phyloP scores from a whole-genome alignment of 495 filamentous ascomycete genomes.

The Tuber melanosporum region DNA sequence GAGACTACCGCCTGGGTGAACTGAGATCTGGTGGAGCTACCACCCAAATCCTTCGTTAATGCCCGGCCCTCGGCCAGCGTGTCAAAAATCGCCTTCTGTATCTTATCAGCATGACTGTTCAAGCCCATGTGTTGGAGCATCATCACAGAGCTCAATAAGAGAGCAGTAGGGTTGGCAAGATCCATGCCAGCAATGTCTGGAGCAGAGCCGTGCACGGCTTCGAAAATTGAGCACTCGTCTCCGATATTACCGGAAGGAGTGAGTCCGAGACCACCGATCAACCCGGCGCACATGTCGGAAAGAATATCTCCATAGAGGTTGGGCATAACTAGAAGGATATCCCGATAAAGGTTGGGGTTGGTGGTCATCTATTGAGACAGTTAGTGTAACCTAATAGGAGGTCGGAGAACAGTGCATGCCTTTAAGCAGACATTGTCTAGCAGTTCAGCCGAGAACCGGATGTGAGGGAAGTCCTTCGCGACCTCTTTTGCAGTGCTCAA shows the following conservation, averaged over 20 bases:
- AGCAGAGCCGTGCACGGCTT: constrained; percentile 96
- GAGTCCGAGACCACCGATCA: constrained; percentile 94
- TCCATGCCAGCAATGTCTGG: constrained; percentile 96
- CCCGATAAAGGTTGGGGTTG: constrained; percentile 76
- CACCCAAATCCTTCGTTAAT: constrained; percentile 90
- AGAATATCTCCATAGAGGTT: constrained; percentile 99
- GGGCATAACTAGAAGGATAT: constrained; percentile 99
- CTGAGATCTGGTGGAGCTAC: constrained; percentile 85
- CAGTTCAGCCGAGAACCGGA: constrained; percentile 93
- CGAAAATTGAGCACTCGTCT: constrained; percentile 98
- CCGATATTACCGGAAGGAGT: constrained; percentile 98
- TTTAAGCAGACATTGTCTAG: constrained; percentile 98
- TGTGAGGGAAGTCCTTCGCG: constrained; percentile 84
- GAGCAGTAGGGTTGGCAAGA: constrained; percentile 89
- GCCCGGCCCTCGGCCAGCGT: constrained; percentile 92
- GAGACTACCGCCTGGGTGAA: constrained; percentile 87
- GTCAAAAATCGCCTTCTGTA: constrained; percentile 90
- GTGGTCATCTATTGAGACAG: constrained; percentile 35
- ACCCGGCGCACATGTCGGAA: constrained; percentile 97
- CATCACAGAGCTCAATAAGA: constrained; percentile 90
- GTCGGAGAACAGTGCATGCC: constrained; percentile 9
- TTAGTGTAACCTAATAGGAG: neutral
- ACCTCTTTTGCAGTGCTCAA: constrained; percentile 73
- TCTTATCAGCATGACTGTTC: constrained; percentile 71
- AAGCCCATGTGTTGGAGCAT: constrained; percentile 99